Conservation (phyloP, 192 early-diverging fungal genomes). For the Umbelopsis vinacea region DNA sequence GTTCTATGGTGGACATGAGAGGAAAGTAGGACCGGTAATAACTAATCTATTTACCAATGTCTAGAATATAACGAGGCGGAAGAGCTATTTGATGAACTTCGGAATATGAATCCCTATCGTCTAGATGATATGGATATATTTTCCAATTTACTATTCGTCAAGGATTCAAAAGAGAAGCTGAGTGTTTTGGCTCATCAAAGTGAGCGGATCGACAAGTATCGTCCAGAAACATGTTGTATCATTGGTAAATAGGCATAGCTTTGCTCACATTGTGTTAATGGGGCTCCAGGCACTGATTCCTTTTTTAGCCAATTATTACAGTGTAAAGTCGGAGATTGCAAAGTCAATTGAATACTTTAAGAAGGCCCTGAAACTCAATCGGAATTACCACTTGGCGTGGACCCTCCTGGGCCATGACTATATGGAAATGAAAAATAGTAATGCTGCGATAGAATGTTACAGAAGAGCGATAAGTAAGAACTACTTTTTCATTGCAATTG, state of each 20-base stretch:
- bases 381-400: constrained; percentile 79
- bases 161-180: constrained; percentile 71
- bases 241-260: constrained; percentile 49
- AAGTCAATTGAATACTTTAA: constrained; percentile 89
- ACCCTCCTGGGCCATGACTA: constrained; percentile 96
- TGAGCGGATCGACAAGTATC: constrained; percentile 71
- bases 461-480: constrained; percentile 74
- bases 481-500: neutral
- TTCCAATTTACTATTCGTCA: constrained; percentile 87
- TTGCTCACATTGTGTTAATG: neutral
- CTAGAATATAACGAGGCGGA: constrained; percentile 77
- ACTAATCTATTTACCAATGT: neutral
- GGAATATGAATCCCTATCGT: constrained; percentile 72
- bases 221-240: constrained; percentile 87
- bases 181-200: constrained; percentile 79
- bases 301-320: constrained; percentile 85
- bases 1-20: neutral
- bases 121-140: constrained; percentile 85
- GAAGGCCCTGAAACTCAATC: constrained; percentile 81
- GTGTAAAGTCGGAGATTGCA: constrained; percentile 74
- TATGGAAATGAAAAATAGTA: constrained; percentile 87
- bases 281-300: neutral
- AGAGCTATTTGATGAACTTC: constrained; percentile 70
- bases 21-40: neutral
- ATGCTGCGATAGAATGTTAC: constrained; percentile 90